Base-by-base conservation (phyloP, 73 alveolate species). In the Tetrahymena elliotti region DNA sequence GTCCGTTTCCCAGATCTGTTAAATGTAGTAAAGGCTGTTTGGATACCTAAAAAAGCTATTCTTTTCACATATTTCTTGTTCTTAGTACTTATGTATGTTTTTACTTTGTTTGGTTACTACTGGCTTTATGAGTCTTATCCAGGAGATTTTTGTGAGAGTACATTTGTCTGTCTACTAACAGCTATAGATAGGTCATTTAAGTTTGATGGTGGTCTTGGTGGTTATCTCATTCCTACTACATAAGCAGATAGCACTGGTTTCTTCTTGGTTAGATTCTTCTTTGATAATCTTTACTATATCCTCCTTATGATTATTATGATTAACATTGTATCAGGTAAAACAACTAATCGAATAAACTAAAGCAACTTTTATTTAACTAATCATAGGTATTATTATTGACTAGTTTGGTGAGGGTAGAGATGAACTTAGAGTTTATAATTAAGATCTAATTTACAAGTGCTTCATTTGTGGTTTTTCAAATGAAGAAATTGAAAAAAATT, bases 401-500 rank as follows among this genome's bases (percentile, higher is more conserved):
- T 98, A 99, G 83, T 98, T 98, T 95, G 99, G 99, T 20, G 98
- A 97, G 36, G 96, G 98, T 41, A 98, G 99, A 98, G 98, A 97
- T 82, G 98, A 97, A 68, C 97, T 97, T 92, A 98, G 97, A 83
- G 98, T 96, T 93, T 97, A 97, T 96, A 96, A 96, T 22, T 97
- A 96, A 83, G 99, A 98, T 94, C 95, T 98, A 93, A 97, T 98
- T 88, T 98, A 98, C 93, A 97, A 96, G 53, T 98, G 99, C 96
- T 98, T 99, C 84, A 98, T 98, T 24, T 98, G 99, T 96, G 98
- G 99, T 38, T 95, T 97, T 38, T 97, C 98, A 94, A 98, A 98
- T 96, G 99, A 98, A 93, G 93, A 97, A 68, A 98, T 98, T 20
- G 99, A 97, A 83, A 97, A 97, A 94, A 96, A 97, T 27, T 96